phyloP scores from a whole-genome alignment of 768 basidiomycete genomes.

The Lentinula raphanica region DNA sequence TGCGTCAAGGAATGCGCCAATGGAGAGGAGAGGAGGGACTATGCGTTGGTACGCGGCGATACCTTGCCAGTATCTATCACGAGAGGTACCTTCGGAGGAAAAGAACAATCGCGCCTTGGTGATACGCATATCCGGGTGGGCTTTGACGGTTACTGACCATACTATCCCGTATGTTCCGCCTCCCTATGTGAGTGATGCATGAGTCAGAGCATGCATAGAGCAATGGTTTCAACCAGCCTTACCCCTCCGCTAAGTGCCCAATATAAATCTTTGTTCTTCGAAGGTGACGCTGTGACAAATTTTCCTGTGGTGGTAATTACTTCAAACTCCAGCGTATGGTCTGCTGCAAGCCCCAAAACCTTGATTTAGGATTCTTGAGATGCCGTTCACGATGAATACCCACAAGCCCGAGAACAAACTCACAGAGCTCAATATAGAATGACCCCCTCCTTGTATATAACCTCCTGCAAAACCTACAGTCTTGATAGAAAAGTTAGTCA shows the following conservation, averaged over 20 bases:
- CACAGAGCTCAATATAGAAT: constrained; percentile 13
- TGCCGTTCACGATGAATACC: neutral
- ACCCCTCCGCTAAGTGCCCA: constrained; percentile 32
- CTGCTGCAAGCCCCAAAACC: constrained; percentile 15
- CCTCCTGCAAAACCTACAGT: constrained; percentile 34
- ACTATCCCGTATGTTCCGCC: constrained; percentile 7
- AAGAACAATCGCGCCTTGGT: constrained; percentile 1
- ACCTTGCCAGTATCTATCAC: constrained; percentile 7
- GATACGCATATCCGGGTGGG: constrained; percentile 4
- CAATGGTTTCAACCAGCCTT: neutral
- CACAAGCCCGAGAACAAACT: neutral
- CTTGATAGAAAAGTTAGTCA: neutral
- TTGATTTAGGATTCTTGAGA: neutral
- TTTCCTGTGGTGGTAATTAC: constrained; percentile 36
- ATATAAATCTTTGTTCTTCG: constrained; percentile 32
- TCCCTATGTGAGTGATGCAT: neutral
- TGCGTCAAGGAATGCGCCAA: neutral
- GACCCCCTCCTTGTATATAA: constrained; percentile 20
- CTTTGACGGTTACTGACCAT: constrained; percentile 6
- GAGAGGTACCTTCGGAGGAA: neutral
- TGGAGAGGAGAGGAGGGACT: neutral
- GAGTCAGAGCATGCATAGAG: neutral
- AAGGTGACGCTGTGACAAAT: constrained; percentile 24
- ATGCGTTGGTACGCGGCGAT: constrained; percentile 4
- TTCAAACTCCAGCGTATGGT: constrained; percentile 27